Conservation (phyloP, 768 basidiomycete species). For the Ramaria rubella region DNA sequence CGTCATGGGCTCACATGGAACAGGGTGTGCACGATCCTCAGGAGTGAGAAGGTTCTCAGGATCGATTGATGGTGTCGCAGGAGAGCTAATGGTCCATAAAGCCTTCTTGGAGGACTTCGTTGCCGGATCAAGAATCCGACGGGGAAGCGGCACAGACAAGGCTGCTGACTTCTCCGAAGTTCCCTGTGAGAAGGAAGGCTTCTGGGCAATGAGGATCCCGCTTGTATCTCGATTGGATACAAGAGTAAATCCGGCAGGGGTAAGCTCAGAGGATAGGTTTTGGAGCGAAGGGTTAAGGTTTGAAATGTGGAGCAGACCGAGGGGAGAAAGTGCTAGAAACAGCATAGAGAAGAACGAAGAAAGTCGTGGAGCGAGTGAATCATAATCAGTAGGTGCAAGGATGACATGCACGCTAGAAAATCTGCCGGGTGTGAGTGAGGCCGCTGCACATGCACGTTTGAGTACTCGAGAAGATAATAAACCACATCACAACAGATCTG, state of each 20-base stretch:
- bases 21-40: slow-evolving; percentile 74
- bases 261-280: slow-evolving; percentile 51
- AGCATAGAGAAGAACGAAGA: slow-evolving; percentile 54
- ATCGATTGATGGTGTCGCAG: slow-evolving; percentile 70
- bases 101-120: slow-evolving; percentile 79
- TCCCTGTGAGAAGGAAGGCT: slow-evolving; percentile 44
- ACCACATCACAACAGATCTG: slow-evolving; percentile 4
- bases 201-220: slow-evolving; percentile 59
- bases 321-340: slow-evolving; percentile 50
- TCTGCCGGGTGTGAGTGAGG: slow-evolving; percentile 41
- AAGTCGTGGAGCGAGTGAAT: slow-evolving; percentile 45
- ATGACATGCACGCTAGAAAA: slow-evolving; percentile 65
- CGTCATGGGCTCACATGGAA: slow-evolving; percentile 61
- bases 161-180: slow-evolving; percentile 32
- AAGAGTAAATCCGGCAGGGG: slow-evolving; percentile 57
- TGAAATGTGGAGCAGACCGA: slow-evolving; percentile 63
- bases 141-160: slow-evolving; percentile 43
- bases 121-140: slow-evolving; percentile 40
- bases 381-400: slow-evolving; percentile 60
- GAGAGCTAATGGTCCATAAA: slow-evolving; percentile 74
- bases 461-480: neutral
- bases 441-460: slow-evolving; percentile 38
- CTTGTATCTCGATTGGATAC: slow-evolving; percentile 35
- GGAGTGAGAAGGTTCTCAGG: slow-evolving; percentile 77
- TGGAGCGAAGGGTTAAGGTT: slow-evolving; percentile 41